phyloP scores from a whole-genome alignment of 1,284 basidiomycete genomes.

The Thelephora terrestris region DNA sequence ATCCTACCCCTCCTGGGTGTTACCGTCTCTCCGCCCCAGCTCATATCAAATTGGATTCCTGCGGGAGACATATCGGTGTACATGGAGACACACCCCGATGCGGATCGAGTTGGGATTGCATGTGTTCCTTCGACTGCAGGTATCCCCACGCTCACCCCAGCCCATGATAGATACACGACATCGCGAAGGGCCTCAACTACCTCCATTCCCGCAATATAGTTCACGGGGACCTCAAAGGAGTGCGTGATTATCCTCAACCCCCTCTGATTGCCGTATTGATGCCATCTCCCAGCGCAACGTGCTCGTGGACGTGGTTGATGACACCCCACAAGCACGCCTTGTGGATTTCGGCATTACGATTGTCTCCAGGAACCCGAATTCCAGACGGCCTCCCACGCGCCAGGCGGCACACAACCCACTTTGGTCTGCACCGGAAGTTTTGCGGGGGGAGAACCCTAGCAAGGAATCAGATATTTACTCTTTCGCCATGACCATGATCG shows the following conservation, averaged over 20 bases:
- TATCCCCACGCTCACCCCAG: no score
- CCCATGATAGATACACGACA: background rate
- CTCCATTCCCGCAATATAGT: background rate
- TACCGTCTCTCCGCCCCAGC: no score
- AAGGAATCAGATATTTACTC: no score
- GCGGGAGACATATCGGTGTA: background rate
- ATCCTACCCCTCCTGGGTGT: conserved; percentile 2
- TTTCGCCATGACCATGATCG: no score
- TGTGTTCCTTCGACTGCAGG: no score
- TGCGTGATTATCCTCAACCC: background rate
- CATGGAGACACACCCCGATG: no score
- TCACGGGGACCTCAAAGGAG: background rate
- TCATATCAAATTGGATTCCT: background rate
- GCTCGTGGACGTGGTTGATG: background rate
- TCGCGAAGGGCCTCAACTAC: background rate
- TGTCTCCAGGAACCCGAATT: background rate
- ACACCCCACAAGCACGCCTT: conserved; percentile 11
- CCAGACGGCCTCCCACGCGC: no score
- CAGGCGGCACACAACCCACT: no score
- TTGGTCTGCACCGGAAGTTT: no score
- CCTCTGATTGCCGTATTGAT: background rate
- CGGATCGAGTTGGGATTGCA: no score
- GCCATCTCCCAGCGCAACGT: background rate
- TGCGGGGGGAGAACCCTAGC: no score
- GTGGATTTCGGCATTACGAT: background rate